Conservation (phyloP, 805 yeast genomes). For the Candida silvatica region DNA sequence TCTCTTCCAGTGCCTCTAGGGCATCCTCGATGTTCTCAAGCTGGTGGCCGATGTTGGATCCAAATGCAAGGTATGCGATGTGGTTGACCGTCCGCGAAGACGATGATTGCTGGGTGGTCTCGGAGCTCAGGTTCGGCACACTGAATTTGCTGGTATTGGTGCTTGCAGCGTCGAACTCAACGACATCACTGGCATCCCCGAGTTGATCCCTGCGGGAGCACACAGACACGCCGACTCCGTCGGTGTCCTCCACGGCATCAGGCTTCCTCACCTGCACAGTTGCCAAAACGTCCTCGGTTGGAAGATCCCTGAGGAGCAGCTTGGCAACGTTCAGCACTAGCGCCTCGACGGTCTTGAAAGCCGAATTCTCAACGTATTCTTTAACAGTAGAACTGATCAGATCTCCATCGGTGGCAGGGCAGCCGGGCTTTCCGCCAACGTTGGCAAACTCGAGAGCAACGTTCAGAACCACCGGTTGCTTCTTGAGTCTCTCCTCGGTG, state of each 20-base stretch:
- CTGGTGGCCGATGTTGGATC: conserved; percentile 77
- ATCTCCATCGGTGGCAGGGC: conserved; percentile 30
- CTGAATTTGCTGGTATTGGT: conserved; percentile 11
- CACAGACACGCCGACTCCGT: conserved; percentile 85
- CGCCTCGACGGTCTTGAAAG: conserved; percentile 91
- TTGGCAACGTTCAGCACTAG: conserved; percentile 62
- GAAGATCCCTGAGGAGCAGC: conserved; percentile 13
- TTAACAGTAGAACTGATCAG: conserved; percentile 40
- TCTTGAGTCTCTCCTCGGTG: conserved; percentile 76
- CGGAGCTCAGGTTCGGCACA: conserved; percentile 23
- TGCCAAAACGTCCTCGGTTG: conserved; percentile 11
- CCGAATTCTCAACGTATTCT: conserved; percentile 62
- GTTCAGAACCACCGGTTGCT: conserved; percentile 66
- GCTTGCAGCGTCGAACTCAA: conserved; percentile 13
- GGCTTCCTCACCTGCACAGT: conserved; percentile 74
- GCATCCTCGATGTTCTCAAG: conserved; percentile 53
- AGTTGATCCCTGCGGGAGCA: conserved; percentile 38
- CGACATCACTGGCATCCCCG: conserved; percentile 9
- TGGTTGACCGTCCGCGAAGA: conserved; percentile 26
- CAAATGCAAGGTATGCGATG: conserved; percentile 74
- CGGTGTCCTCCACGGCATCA: conserved; percentile 77
- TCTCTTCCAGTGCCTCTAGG: conserved; percentile 23
- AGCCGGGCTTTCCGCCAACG: no score
- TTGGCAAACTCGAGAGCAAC: conserved; percentile 30
- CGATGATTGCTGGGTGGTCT: conserved; percentile 10